These are phyloP conservation scores for Gentiana straminea DNA, from an alignment of 257 asterid species.

Conservation along the genomic window DNA sequence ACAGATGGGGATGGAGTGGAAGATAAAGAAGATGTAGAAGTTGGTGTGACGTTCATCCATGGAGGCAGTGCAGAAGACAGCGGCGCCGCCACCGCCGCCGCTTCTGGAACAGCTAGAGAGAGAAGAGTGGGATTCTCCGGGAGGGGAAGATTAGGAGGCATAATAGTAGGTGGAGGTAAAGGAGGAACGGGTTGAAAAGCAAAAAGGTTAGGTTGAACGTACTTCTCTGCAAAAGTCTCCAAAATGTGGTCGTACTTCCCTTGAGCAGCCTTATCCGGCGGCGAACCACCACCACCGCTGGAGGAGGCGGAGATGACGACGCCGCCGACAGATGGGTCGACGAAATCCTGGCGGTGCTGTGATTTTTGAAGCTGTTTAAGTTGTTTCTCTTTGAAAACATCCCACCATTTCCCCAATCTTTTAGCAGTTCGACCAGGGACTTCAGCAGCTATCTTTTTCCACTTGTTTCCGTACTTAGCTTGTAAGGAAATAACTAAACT, in stretches of 20 bases:
- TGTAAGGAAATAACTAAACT: conserved; percentile 54
- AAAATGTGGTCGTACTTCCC: conserved; percentile 70
- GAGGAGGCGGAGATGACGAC: conserved; percentile 8
- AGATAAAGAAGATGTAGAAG: conserved; percentile 36
- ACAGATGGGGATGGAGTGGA: conserved; percentile 57
- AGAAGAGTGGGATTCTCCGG: conserved; percentile 31
- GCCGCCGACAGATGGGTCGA: conserved; percentile 7
- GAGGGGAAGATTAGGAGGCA: conserved; percentile 18
- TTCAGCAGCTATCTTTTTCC: conserved; percentile 71
- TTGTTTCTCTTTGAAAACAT: conserved; percentile 80
- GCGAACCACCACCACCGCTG: conserved; percentile 15
- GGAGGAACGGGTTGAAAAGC: conserved; percentile 20
- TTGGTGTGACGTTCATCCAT: conserved; percentile 37
- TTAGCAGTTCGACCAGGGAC: conserved; percentile 86
- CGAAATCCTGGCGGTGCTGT: conserved; percentile 18
- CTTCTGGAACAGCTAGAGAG: conserved; percentile 19
- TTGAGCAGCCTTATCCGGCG: conserved; percentile 47
- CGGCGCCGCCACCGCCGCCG: background rate
- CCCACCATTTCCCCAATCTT: conserved; percentile 92
- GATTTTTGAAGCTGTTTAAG: conserved; percentile 43
- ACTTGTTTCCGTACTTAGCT: conserved; percentile 72
- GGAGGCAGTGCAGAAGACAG: conserved; percentile 29
- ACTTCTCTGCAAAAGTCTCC: conserved; percentile 74
- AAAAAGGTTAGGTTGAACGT: conserved; percentile 53
- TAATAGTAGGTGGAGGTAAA: conserved; percentile 13